These are phyloP conservation scores for Trichoderma semiorbis DNA, from an alignment of 2,329 filamentous ascomycete genomes.

Conservation along the genomic window DNA sequence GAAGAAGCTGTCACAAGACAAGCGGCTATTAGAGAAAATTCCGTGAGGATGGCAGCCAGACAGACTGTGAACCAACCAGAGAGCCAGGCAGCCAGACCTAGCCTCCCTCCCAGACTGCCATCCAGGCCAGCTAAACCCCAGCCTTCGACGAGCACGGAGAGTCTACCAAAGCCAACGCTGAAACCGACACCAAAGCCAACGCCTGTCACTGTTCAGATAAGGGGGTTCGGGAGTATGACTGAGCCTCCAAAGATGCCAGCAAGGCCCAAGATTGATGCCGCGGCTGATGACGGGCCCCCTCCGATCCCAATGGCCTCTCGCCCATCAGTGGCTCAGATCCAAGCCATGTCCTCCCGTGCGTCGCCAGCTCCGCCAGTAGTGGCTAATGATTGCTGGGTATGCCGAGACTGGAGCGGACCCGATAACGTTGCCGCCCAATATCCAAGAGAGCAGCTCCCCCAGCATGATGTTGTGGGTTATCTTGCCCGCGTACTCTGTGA, in stretches of 20 bases:
- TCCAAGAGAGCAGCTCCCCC: constrained; percentile 67
- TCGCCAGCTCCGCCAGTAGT: constrained; percentile 26
- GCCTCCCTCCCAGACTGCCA: constrained; percentile 49
- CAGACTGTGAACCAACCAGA: constrained; percentile 24
- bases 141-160: constrained; percentile 17
- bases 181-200: not conserved
- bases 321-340: constrained; percentile 50
- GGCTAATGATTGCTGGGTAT: constrained; percentile 63
- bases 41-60: not conserved
- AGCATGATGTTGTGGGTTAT: constrained; percentile 62
- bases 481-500: constrained; percentile 74
- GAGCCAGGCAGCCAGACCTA: constrained; percentile 32
- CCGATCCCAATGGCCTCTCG: constrained; percentile 52
- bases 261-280: constrained; percentile 10
- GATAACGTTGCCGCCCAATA: constrained; percentile 76
- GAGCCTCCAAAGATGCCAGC: constrained; percentile 14
- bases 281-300: constrained; percentile 42
- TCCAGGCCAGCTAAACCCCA: constrained; percentile 42
- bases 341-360: constrained; percentile 38
- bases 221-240: constrained; percentile 23
- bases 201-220: constrained; percentile 21
- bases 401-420: constrained; percentile 81
- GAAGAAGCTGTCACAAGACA: constrained; percentile 15
- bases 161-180: not conserved
- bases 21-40: constrained; percentile 15